Conservation (phyloP, 768 basidiomycete species). For the Suillus brevipes region DNA sequence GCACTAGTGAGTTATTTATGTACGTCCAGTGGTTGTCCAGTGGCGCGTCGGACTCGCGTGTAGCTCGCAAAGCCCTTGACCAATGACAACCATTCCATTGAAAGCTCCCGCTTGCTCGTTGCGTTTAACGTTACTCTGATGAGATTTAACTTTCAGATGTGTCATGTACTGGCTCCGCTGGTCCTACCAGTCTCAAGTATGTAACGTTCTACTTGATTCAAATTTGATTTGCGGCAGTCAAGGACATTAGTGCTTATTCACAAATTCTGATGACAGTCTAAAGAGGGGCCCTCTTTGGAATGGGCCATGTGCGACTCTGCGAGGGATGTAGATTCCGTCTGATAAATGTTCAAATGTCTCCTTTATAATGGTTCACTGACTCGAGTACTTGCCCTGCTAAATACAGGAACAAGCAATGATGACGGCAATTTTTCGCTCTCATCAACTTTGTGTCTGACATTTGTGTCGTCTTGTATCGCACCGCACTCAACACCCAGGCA, state of each 20-base stretch:
- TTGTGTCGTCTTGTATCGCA: slow-evolving; percentile 17
- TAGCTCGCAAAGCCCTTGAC: not conserved
- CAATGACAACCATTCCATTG: not conserved
- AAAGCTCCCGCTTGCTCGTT: not conserved
- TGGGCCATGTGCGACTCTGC: not conserved
- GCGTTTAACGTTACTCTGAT: not conserved
- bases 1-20: not conserved
- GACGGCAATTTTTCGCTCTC: not conserved
- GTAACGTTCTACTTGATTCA: not conserved
- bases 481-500: slow-evolving; percentile 21
- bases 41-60: not conserved
- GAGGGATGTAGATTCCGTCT: not conserved
- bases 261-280: not conserved
- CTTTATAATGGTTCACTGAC: not conserved
- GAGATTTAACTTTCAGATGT: not conserved
- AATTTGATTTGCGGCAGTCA: not conserved
- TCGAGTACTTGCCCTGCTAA: not conserved
- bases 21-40: not conserved
- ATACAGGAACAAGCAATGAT: not conserved
- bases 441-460: too few relatives aligned
- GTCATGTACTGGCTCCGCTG: not conserved
- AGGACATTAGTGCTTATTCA: not conserved
- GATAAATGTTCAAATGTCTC: not conserved
- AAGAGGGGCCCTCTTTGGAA: not conserved
- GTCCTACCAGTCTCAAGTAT: not conserved